Conservation (phyloP, 2,329 filamentous ascomycete genomes). For the Ophiostoma quercus region DNA sequence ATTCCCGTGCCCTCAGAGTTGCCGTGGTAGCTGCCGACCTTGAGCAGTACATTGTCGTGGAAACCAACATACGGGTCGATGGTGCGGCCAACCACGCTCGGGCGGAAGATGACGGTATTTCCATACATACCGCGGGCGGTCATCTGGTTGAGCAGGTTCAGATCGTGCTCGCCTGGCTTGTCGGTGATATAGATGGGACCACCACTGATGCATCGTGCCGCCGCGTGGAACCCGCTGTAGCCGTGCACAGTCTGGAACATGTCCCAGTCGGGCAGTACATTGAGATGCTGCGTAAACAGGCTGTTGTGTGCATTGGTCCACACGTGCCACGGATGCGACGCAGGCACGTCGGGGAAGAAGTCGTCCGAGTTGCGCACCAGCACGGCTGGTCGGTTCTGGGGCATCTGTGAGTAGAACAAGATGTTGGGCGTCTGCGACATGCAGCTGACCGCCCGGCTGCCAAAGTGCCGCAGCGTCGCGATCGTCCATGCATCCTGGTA, state of each 20-base stretch:
- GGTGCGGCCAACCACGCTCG: slow-evolving; percentile 66
- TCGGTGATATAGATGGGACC: slow-evolving; percentile 96
- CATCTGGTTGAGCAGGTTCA: slow-evolving; percentile 72
- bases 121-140: slow-evolving; percentile 66
- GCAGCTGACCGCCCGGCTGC: slow-evolving; percentile 76
- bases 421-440: slow-evolving; percentile 89
- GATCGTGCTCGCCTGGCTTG: slow-evolving; percentile 72
- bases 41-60: slow-evolving; percentile 66
- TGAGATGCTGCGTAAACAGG: slow-evolving; percentile 76
- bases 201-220: slow-evolving; percentile 81
- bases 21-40: slow-evolving; percentile 75
- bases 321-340: slow-evolving; percentile 88
- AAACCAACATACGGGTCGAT: slow-evolving; percentile 71
- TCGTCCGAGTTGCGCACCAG: slow-evolving; percentile 83
- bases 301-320: slow-evolving; percentile 91
- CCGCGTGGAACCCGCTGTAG: slow-evolving; percentile 81
- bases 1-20: slow-evolving; percentile 60
- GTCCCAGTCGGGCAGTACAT: slow-evolving; percentile 77
- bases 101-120: slow-evolving; percentile 74
- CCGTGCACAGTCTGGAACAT: slow-evolving; percentile 62
- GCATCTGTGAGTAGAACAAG: slow-evolving; percentile 77
- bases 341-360: slow-evolving; percentile 78
- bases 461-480: slow-evolving; percentile 71
- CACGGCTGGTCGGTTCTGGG: slow-evolving; percentile 66
- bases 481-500: slow-evolving; percentile 87